phyloP scores from a whole-genome alignment of 805 yeast genomes.

The Yamadazyma tumulicola region DNA sequence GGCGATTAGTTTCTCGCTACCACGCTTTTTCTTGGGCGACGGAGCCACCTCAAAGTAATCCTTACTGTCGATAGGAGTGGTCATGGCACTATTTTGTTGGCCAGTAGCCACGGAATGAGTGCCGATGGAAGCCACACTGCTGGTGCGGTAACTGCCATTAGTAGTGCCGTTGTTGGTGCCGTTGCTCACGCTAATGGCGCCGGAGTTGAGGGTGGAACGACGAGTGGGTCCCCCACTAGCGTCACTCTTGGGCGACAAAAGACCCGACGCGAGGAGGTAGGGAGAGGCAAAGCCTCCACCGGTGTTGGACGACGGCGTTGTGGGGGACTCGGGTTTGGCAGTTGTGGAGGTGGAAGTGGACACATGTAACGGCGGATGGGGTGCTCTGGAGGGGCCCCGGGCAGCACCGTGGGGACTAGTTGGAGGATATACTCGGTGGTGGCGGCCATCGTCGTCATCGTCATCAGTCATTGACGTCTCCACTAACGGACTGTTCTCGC shows the following conservation, averaged over 20 bases:
- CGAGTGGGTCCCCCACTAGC: conserved; percentile 1
- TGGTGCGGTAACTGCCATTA: conserved; percentile 6
- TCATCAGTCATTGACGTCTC: conserved; percentile 17
- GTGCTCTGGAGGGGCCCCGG: not conserved
- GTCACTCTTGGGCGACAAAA: conserved; percentile 44
- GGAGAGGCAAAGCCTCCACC: conserved; percentile 61
- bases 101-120: conserved; percentile 13
- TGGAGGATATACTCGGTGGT: not conserved
- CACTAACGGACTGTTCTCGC: conserved; percentile 32
- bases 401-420: not conserved
- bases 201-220: conserved; percentile 7
- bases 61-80: conserved; percentile 15
- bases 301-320: conserved; percentile 23
- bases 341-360: too few relatives aligned
- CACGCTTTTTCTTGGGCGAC: conserved; percentile 8
- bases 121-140: conserved; percentile 12
- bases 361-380: conserved; percentile 18
- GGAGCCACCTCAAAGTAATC: not conserved
- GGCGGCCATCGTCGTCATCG: not conserved
- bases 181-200: not conserved
- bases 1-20: conserved; percentile 36
- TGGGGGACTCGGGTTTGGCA: conserved; percentile 30
- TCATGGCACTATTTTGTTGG: conserved; percentile 5
- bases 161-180: conserved; percentile 8
- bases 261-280: conserved; percentile 61